Evolutionary conservation across 352 stramenopile genomes (phyloP).

Genomic region (Globisporangium echinulatum): DNA sequence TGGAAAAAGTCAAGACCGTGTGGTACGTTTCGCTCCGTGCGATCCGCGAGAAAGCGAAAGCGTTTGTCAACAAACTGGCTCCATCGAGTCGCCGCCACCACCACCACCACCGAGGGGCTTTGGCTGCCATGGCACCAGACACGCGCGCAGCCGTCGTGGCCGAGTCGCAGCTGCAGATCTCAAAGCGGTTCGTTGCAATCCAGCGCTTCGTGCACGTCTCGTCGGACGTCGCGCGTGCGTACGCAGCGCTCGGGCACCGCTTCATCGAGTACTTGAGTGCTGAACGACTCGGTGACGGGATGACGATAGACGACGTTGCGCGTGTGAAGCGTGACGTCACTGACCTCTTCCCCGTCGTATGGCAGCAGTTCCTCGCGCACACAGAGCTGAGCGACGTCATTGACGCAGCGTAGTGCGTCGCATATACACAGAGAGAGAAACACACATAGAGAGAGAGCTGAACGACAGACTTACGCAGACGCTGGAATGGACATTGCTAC

Average conservation of each 20-base stretch:
- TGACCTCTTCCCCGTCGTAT: slow-evolving; percentile 68
- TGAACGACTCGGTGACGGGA: slow-evolving; percentile 25
- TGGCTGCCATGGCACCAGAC: slow-evolving; percentile 1
- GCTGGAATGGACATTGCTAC: no score
- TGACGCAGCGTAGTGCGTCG: background rate
- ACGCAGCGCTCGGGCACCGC: slow-evolving; percentile 39
- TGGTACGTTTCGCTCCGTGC: slow-evolving; percentile 84
- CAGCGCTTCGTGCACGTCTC: slow-evolving; percentile 45
- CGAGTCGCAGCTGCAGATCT: slow-evolving; percentile 24
- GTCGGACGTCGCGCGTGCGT: slow-evolving; percentile 26
- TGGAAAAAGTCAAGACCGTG: slow-evolving; percentile 81
- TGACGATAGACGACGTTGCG: slow-evolving; percentile 16
- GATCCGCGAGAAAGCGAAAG: slow-evolving; percentile 82
- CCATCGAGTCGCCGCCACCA: slow-evolving; percentile 8
- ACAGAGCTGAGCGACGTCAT: slow-evolving; percentile 39
- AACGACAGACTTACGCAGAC: no score
- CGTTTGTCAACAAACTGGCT: slow-evolving; percentile 34
- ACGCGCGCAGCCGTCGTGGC: slow-evolving; percentile 13
- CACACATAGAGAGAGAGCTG: no score
- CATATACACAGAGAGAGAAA: no score
- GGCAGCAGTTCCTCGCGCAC: slow-evolving; percentile 54
- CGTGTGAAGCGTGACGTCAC: slow-evolving; percentile 39
- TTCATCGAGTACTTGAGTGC: slow-evolving; percentile 60
- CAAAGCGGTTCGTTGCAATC: slow-evolving; percentile 55
- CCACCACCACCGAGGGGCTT: slow-evolving; percentile 2